These are phyloP conservation scores for Salicornia ramosissima DNA, from an alignment of 148 eudicot species.

Conservation along the genomic window DNA sequence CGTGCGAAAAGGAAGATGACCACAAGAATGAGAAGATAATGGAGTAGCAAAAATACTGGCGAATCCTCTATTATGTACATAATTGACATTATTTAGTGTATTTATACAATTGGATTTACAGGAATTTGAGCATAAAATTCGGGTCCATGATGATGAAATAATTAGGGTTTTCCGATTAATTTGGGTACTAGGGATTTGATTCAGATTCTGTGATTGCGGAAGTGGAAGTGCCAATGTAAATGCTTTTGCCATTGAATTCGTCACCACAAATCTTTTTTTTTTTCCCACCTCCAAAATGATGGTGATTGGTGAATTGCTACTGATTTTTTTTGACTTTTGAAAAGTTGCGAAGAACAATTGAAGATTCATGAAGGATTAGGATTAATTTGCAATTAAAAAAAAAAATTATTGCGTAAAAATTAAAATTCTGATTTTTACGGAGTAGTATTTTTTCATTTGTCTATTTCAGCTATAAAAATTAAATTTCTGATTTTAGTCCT, in stretches of 20 bases:
- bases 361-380: not conserved
- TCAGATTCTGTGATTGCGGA: slow-evolving; percentile 14
- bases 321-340: not conserved
- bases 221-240: not conserved
- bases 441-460: too few species aligned
- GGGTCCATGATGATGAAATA: slow-evolving; percentile 19
- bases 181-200: slow-evolving; percentile 17
- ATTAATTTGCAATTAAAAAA: too few species aligned
- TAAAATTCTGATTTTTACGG: too few species aligned
- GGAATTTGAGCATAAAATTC: slow-evolving; percentile 5
- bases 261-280: not conserved
- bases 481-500: too few species aligned
- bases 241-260: slow-evolving; percentile 14
- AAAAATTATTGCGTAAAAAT: too few species aligned
- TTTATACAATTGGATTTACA: slow-evolving; percentile 1
- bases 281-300: not conserved
- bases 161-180: slow-evolving; percentile 5
- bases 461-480: too few species aligned
- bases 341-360: not conserved
- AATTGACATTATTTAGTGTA: not conserved
- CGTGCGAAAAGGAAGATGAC: slow-evolving; percentile 31
- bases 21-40: slow-evolving; percentile 31
- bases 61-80: slow-evolving; percentile 24
- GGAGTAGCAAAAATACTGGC: slow-evolving; percentile 32
- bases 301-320: not conserved